Conservation (phyloP, 2,329 filamentous ascomycete genomes). For the Coniochaeta sp. region DNA sequence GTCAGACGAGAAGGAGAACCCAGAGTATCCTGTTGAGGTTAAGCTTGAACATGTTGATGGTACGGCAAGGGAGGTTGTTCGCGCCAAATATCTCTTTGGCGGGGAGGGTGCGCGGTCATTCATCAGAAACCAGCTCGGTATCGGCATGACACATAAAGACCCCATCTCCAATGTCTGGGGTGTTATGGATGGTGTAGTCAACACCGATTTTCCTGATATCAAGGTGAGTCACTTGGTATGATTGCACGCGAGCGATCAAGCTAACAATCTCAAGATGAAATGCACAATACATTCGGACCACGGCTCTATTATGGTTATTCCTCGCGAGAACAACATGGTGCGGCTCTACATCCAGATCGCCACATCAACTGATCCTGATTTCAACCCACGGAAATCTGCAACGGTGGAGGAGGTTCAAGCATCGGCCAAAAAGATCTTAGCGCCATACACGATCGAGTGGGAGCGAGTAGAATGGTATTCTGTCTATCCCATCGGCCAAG, state of each 20-base stretch:
- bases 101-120: conserved; percentile 64
- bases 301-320: conserved; percentile 75
- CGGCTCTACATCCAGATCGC: conserved; percentile 63
- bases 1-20: conserved; percentile 45
- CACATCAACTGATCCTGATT: conserved; percentile 53
- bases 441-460: conserved; percentile 61
- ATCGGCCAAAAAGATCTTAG: conserved; percentile 56
- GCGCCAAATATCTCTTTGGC: conserved; percentile 63
- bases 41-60: conserved; percentile 71
- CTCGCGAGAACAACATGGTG: conserved; percentile 61
- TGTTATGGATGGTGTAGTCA: conserved; percentile 66
- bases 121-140: conserved; percentile 56
- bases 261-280: conserved; percentile 56
- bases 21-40: conserved; percentile 73
- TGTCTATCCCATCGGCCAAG: conserved; percentile 69
- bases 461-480: conserved; percentile 67
- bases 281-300: conserved; percentile 68
- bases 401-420: conserved; percentile 56
- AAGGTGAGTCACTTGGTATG: conserved; percentile 36
- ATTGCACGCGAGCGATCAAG: neutral
- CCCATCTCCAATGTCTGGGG: conserved; percentile 68
- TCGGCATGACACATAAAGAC: conserved; percentile 65
- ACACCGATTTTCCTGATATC: conserved; percentile 71
- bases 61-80: conserved; percentile 55
- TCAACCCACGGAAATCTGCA: conserved; percentile 54